A percentile compares a stretch with the other conserved stretches of the same genome.
Conservation (phyloP, 139 green algal genomes). For the Marvania coccoides region DNA sequence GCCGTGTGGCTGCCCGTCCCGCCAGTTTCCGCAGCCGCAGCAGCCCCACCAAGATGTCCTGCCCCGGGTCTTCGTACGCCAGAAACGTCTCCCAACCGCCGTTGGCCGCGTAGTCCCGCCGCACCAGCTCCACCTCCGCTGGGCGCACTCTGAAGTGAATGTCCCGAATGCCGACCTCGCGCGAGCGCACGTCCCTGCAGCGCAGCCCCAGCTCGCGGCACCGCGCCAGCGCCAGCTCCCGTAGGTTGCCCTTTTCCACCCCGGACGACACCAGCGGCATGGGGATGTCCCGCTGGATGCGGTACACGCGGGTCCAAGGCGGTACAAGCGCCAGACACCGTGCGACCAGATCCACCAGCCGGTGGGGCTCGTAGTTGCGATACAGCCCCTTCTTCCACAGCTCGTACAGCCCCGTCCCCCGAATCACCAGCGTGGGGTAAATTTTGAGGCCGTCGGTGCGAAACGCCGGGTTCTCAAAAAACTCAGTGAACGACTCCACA, state of each 20-base stretch:
- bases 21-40: conserved; percentile 71
- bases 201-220: conserved; percentile 81
- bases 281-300: conserved; percentile 95
- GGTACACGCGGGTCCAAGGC: conserved; percentile 91
- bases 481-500: conserved; percentile 93
- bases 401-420: conserved; percentile 94
- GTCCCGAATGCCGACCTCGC: conserved; percentile 95
- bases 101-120: conserved; percentile 90
- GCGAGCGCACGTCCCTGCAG: conserved; percentile 87
- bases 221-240: conserved; percentile 88
- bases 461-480: conserved; percentile 96
- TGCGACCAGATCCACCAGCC: conserved; percentile 89
- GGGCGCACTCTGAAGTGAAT: conserved; percentile 81
- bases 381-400: conserved; percentile 95
- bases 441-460: conserved; percentile 88
- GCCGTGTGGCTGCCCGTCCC: conserved; percentile 21
- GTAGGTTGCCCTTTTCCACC: conserved; percentile 94
- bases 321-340: conserved; percentile 84
- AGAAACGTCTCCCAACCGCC: conserved; percentile 97
- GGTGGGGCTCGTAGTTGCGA: conserved; percentile 79
- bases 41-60: conserved; percentile 95
- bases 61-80: conserved; percentile 82
- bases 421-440: conserved; percentile 71
- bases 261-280: conserved; percentile 94
- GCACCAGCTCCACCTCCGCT: conserved; percentile 88